Evolutionary conservation across 179 eudicot genomes (phyloP).

Genomic region (Actinidia arguta): DNA sequence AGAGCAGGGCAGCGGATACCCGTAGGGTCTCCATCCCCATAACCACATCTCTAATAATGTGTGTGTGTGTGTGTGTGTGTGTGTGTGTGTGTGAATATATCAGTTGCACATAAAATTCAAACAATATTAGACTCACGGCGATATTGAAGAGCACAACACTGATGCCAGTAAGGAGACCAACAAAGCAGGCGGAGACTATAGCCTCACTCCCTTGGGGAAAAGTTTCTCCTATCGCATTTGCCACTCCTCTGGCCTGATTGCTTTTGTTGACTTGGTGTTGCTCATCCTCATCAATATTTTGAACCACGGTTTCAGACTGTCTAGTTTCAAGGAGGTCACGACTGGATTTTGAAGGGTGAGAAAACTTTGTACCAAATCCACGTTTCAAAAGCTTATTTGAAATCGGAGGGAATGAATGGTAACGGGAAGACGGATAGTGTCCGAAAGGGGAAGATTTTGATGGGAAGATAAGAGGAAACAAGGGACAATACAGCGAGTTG

Average conservation of each 20-base stretch:
- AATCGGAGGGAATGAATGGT: not conserved
- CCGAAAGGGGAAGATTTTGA: not conserved
- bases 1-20: too few relatives aligned
- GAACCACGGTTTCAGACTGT: not conserved
- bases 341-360: not conserved
- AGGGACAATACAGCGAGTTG: not conserved
- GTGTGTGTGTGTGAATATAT: too few relatives aligned
- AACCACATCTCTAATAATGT: too few relatives aligned
- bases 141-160: conserved; percentile 82
- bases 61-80: too few relatives aligned
- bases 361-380: not conserved
- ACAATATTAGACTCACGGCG: conserved; percentile 38
- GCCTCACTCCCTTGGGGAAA: conserved; percentile 54
- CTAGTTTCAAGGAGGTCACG: not conserved
- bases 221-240: conserved; percentile 18
- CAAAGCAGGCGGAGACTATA: conserved; percentile 70
- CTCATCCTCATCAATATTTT: not conserved
- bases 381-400: not conserved
- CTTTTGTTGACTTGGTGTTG: not conserved
- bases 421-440: not conserved
- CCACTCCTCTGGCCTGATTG: conserved; percentile 10
- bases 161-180: conserved; percentile 85
- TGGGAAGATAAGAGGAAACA: not conserved
- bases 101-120: not conserved
- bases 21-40: too few relatives aligned